Evolutionary conservation across 1,139 yeast genomes (phyloP), one percentile per base, ranked within the genome.

Genomic region (Blastobotrys persicus): DNA sequence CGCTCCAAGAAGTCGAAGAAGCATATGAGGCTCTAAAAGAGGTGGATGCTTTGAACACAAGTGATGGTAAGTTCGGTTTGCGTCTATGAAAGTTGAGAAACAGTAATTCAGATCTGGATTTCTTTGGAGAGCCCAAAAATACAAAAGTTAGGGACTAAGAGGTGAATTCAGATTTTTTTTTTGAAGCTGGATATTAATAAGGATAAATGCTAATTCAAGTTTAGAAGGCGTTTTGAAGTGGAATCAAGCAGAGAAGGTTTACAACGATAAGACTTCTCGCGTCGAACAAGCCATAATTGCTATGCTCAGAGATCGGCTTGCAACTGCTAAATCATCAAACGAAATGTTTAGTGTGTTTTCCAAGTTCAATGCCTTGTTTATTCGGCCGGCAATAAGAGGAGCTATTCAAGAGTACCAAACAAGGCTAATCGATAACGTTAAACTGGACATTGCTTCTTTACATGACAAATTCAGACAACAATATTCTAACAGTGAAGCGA

Each of bases 321-420:
- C 73, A 1, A 54, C 64, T 1, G 70, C 79, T 0, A 61, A 61
- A 16, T 68, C 71, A 35, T 70, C 81, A 1, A 70, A 70, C 39
- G 80, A 78, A 51, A 71, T 80, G 76, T 78, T 80, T 58, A 59
- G 71, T 1, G 71, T 77, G 2, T 77, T 80, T 52, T 74, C 78
- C 26, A 68, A 66, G 39, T 80, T 76, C 59, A 72, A 71, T 38
- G 71, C 77, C 4, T 58, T 82, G 18, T 64, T 81, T 39, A 68
- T 66, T 1, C 70, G 83, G 18, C 80, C 83, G 1, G 67, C 77
- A 23, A 71, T 82, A 19, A 69, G 81, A 47, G 73, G 74, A 14
- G 79, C 83, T 0, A 68, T 81, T 35, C 80, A 77, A 52, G 83
- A 80, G 50, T 77, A 78, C 56, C 85, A 80, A 52, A 65, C 74